Conservation (phyloP, 2,329 filamentous ascomycete species). For the Fusarium sp. region DNA sequence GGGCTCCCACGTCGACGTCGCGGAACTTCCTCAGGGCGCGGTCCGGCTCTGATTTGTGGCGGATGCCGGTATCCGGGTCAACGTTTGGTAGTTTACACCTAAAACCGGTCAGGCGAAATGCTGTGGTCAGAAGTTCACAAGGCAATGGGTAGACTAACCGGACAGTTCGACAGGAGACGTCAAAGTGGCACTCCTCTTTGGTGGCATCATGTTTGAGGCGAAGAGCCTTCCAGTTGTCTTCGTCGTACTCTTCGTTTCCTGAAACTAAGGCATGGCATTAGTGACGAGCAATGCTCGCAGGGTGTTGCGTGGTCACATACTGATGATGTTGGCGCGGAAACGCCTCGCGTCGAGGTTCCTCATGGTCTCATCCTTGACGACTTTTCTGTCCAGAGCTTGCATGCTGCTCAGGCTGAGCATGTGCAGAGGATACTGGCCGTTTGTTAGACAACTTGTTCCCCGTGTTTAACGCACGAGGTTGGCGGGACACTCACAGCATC, state of each 20-base stretch:
- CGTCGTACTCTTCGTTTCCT: constrained; percentile 75
- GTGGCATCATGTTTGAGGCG: constrained; percentile 61
- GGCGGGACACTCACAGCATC: constrained; percentile 71
- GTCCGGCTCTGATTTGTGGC: constrained; percentile 71
- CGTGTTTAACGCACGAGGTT: background rate
- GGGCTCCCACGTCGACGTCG: constrained; percentile 73
- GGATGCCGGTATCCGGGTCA: constrained; percentile 72
- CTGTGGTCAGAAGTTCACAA: background rate
- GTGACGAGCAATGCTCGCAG: constrained; percentile 8
- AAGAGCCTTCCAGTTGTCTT: constrained; percentile 79
- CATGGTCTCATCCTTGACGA: constrained; percentile 66
- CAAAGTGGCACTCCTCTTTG: constrained; percentile 56
- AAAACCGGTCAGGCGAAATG: constrained; percentile 14
- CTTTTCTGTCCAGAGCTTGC: constrained; percentile 70
- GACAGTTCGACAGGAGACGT: constrained; percentile 76
- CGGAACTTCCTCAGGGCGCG: constrained; percentile 71
- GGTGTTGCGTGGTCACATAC: constrained; percentile 53
- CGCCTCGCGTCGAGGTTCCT: constrained; percentile 72
- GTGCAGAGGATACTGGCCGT: constrained; percentile 76
- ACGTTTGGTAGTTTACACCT: constrained; percentile 81
- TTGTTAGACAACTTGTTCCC: constrained; percentile 15
- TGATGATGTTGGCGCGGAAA: constrained; percentile 81
- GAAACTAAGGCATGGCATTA: constrained; percentile 62
- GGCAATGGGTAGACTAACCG: constrained; percentile 59
- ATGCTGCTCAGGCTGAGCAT: constrained; percentile 77